These are phyloP conservation scores for Macrophomina tecta DNA, from an alignment of 2,329 filamentous ascomycete species.

Conservation along the genomic window DNA sequence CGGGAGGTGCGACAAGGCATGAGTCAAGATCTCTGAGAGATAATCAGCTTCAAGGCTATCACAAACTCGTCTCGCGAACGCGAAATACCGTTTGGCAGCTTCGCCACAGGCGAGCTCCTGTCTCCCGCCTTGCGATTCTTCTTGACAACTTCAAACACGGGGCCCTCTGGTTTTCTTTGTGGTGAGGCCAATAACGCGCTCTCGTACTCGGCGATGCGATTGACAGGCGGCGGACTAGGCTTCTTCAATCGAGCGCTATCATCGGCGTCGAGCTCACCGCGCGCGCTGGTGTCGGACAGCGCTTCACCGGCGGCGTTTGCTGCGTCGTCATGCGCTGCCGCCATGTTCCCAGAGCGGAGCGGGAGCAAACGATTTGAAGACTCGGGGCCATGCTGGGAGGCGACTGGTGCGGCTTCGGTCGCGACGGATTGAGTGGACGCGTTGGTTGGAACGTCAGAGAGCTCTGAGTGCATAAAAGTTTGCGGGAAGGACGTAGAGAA, in stretches of 20 bases:
- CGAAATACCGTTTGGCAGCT: slow-evolving; percentile 80
- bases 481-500: slow-evolving; percentile 28
- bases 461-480: slow-evolving; percentile 71
- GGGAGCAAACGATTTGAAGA: slow-evolving; percentile 53
- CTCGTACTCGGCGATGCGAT: slow-evolving; percentile 63
- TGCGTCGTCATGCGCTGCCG: slow-evolving; percentile 29
- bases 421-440: slow-evolving; percentile 48
- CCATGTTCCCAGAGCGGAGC: slow-evolving; percentile 40
- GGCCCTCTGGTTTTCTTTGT: slow-evolving; percentile 50
- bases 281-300: slow-evolving; percentile 32
- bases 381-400: slow-evolving; percentile 66
- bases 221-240: slow-evolving; percentile 51
- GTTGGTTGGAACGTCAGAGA: slow-evolving; percentile 56
- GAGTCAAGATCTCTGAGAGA: slow-evolving; percentile 81
- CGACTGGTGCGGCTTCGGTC: slow-evolving; percentile 40
- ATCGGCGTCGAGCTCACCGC: slow-evolving; percentile 30
- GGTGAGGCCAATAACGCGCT: slow-evolving; percentile 49
- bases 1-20: slow-evolving; percentile 87
- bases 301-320: slow-evolving; percentile 29
- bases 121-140: slow-evolving; percentile 51
- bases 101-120: slow-evolving; percentile 57
- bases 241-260: slow-evolving; percentile 44
- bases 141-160: slow-evolving; percentile 60
- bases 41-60: slow-evolving; percentile 33
- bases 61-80: not conserved